Evolutionary conservation across 345 rosid genomes (phyloP).

Genomic region (Hirschfeldia incana): DNA sequence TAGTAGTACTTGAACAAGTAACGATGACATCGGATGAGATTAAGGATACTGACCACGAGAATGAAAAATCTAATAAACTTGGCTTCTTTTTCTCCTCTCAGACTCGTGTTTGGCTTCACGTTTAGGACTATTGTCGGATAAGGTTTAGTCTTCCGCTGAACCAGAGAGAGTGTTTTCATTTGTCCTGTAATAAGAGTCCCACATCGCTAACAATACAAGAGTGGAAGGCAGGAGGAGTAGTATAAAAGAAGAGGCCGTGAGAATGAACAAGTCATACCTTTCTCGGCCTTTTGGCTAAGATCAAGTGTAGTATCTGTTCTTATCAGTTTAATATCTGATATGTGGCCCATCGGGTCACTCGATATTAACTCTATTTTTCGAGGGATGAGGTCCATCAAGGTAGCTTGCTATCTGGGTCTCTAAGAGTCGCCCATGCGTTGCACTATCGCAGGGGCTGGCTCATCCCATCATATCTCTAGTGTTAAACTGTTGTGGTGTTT

Average conservation of each 20-base stretch:
- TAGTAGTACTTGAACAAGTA: no score
- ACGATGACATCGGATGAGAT: background rate
- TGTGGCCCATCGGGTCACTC: conserved; percentile 36
- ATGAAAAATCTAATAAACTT: background rate
- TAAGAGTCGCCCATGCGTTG: conserved; percentile 20
- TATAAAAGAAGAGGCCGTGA: background rate
- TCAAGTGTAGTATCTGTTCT: conserved; percentile 70
- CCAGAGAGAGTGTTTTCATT: background rate
- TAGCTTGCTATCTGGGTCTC: conserved; percentile 30
- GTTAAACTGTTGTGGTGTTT: background rate
- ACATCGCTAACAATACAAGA: conserved; percentile 6
- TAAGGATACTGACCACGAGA: conserved; percentile 18
- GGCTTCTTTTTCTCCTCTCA: background rate
- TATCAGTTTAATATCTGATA: conserved; percentile 71
- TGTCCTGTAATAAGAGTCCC: background rate
- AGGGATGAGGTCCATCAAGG: conserved; percentile 3
- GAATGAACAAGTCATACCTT: conserved; percentile 41
- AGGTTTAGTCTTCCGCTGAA: no score
- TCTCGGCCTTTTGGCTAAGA: conserved; percentile 78
- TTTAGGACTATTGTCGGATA: background rate
- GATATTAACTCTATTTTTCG: conserved; percentile 39
- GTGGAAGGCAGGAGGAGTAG: background rate
- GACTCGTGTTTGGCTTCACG: conserved; percentile 7
- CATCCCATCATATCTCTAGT: background rate
- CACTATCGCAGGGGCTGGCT: conserved; percentile 32